A percentile compares a stretch with the other conserved stretches of the same genome.
Evolutionary conservation across 2,329 filamentous ascomycete genomes (phyloP).

Genomic region (Colletotrichum sp.): DNA sequence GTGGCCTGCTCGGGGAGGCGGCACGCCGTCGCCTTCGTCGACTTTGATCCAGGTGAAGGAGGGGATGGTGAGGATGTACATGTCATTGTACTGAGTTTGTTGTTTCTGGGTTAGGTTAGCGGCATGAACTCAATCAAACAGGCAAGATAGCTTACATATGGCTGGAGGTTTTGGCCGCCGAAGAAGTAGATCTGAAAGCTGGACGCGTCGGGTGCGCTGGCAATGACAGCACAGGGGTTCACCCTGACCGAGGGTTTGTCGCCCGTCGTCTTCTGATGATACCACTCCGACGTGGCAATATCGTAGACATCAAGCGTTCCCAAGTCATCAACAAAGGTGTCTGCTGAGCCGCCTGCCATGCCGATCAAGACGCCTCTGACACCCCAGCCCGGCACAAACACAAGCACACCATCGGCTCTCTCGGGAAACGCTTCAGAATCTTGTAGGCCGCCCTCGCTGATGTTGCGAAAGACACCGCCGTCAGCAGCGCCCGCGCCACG

Average conservation of each 20-base stretch:
- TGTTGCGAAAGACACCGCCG: constrained; percentile 72
- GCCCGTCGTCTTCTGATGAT: constrained; percentile 73
- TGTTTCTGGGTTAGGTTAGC: constrained; percentile 31
- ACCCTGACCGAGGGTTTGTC: constrained; percentile 67
- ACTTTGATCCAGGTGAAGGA: constrained; percentile 77
- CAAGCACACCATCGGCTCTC: constrained; percentile 73
- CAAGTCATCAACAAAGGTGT: constrained; percentile 65
- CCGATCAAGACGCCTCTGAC: constrained; percentile 72
- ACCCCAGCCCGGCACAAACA: constrained; percentile 78
- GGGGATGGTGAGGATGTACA: constrained; percentile 76
- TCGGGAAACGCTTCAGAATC: constrained; percentile 62
- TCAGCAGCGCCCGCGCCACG: constrained; percentile 59
- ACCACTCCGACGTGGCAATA: constrained; percentile 73
- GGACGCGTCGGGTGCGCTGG: constrained; percentile 71
- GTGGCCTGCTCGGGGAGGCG: constrained; percentile 69
- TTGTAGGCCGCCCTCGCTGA: constrained; percentile 74
- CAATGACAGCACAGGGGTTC: constrained; percentile 73
- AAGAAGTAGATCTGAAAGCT: constrained; percentile 82
- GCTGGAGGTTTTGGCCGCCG: constrained; percentile 74
- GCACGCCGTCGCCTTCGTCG: constrained; percentile 51
- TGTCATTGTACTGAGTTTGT: constrained; percentile 68
- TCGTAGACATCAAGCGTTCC: constrained; percentile 73
- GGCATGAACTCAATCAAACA: rapidly evolving
- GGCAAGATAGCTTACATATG: constrained; percentile 47
- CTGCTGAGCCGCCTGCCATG: constrained; percentile 72